Percentiles rank a stretch among this genome's conserved stretches.
Evolutionary conservation across 768 basidiomycete genomes (phyloP).

Genomic region (Termitomyces sp.): DNA sequence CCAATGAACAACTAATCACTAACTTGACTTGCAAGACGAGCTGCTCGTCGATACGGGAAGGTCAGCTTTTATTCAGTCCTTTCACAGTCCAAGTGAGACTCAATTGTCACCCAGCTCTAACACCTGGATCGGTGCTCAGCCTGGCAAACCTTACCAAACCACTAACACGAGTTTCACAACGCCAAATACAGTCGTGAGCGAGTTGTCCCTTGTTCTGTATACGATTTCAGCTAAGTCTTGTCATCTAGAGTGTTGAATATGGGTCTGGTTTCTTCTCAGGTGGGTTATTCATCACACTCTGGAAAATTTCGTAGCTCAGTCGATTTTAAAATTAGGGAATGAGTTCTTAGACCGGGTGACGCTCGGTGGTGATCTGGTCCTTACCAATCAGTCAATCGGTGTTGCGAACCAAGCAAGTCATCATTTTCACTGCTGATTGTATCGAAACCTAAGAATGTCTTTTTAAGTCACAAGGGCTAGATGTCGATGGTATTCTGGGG

Average conservation of each 20-base stretch:
- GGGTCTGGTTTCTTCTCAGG: conserved; percentile 62
- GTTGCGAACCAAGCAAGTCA: conserved; percentile 37
- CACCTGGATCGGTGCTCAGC: conserved; percentile 62
- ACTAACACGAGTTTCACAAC: conserved; percentile 51
- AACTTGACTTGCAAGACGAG: conserved; percentile 30
- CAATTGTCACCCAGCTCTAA: conserved; percentile 44
- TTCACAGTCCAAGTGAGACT: background rate
- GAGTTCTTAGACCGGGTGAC: conserved; percentile 53
- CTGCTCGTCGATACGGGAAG: conserved; percentile 65
- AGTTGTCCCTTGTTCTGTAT: conserved; percentile 1
- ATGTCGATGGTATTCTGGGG: conserved; percentile 66
- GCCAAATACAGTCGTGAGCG: conserved; percentile 41
- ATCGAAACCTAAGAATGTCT: background rate
- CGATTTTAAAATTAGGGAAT: conserved; percentile 24
- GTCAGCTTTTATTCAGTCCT: conserved; percentile 10
- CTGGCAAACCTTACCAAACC: conserved; percentile 28
- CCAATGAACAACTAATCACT: background rate
- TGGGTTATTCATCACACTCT: conserved; percentile 10
- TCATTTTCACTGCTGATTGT: background rate
- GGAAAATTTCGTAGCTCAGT: background rate
- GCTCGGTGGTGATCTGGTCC: conserved; percentile 43
- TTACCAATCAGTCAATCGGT: conserved; percentile 60
- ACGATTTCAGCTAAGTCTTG: background rate
- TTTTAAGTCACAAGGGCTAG: conserved; percentile 37
- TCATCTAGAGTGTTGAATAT: conserved; percentile 46